Base-by-base conservation (phyloP, 495 filamentous ascomycete species). In the Usnea hakonensis region DNA sequence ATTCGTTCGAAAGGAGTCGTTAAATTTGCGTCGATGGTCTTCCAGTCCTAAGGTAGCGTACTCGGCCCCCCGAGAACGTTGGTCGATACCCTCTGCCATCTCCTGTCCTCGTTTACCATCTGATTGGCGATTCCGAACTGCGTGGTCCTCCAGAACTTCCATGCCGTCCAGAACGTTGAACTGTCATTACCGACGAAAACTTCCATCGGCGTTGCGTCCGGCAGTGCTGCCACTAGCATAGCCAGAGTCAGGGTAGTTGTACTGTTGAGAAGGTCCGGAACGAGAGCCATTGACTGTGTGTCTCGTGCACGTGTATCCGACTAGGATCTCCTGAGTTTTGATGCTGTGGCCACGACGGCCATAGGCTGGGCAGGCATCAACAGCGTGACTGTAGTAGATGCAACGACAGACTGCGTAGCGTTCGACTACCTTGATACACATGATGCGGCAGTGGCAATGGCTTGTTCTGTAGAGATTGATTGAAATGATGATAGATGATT, bases 381-480 rank as follows among this genome's bases (percentile, higher is more conserved):
- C 78, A 21, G 85, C 82, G 73, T 93, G 89, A 59, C 84, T 78
- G 77, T 89, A 88, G 77, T 93, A 93, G 66, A 90, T 77, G 71
- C 89, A 93, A 63, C 83, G 79, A 82, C 89, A 93, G 61, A 84
- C 89, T 5, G 90, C 84, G 74, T 87, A 93, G 52, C 85, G 84
- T 68, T 91, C 88, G 68, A 88, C 75, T 60, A 91, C 71, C 72
- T 86, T 80, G 68, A 85, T 84, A 69, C 88, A 91, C 88, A 91
- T 91, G 62, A 43, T 80, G 71, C 28, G 40, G 38, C 17, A 35
- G 23, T 50, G 36, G 48, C 11, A 35, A 13, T 59, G n/a, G 48
- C 28, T 63, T 28, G 30, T n/a, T 30, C 16, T 13, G 50, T 33
- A 30, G 38, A n/a, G 5, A 10, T 28, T 58, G 56, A 37, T 7